Base-by-base conservation (phyloP, 2,329 filamentous ascomycete species). In the Exophiala aquamarina region DNA sequence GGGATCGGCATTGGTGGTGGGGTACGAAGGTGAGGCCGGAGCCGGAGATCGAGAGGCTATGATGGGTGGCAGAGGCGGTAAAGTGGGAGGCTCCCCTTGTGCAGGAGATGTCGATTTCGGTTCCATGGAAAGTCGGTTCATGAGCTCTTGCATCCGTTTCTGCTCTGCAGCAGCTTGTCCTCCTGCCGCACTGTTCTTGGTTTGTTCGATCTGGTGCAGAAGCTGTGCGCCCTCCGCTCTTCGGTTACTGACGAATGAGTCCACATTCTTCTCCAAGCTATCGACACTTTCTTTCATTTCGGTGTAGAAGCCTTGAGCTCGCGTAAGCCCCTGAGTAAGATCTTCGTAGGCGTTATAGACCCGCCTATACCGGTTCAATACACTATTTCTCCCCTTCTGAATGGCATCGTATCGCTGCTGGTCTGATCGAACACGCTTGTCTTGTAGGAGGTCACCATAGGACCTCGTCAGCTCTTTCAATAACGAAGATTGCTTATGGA, bases 251-350 rank as follows among this genome's bases (percentile, higher is more conserved):
- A 98, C 91, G 69, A 98, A 98, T 0, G 87, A 87, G 57, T 97
- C 92, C 1, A 98, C 93, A 60, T 98, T 98, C 77, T 95, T 93
- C 60, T 90, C 83, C 32, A 96, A 73, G 63, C 88, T 95, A 57
- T 92, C 87, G 0, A 94, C 89, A 1, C 90, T 96, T 55, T 96
- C 90, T 60, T 86, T 87, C 90, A 97, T 98, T 65, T 97, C 93
- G 3, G 81, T 79, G 65, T 98, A 98, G 80, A 95, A 98, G 44
- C 84, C 84, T 69, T 93, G 91, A 5, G 94, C 93, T 57, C 91
- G 85, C 61, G 86, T 81, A 3, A 98, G 75, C 2, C 93, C 93
- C 7, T 90, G 86, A 55, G 88, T 82, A 10, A 98, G 79, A 60
- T 95, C 92, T 50, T 94, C 79, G 66, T 95, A 97, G 54, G 92